phyloP scores from a whole-genome alignment of 1,284 basidiomycete genomes.

The Malassezia equina region DNA sequence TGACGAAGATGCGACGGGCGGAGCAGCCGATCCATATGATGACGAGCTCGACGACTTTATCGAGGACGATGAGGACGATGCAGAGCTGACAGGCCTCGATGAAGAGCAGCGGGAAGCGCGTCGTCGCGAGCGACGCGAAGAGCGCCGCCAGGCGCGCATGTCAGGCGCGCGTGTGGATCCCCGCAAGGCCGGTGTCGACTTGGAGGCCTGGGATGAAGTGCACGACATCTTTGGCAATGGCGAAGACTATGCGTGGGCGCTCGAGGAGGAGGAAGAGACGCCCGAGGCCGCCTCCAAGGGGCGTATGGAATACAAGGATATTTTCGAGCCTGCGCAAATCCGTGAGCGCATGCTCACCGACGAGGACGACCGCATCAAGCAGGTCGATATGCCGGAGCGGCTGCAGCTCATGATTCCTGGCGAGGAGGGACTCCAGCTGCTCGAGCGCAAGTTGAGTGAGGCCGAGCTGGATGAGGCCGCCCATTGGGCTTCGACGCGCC shows the following conservation, averaged over 20 bases:
- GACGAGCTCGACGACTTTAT: constrained; percentile 55
- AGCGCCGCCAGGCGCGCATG: constrained; percentile 33
- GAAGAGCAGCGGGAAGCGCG: constrained; percentile 59
- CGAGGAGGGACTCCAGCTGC: constrained; percentile 54
- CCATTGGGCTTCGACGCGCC: constrained; percentile 73
- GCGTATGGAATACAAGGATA: constrained; percentile 67
- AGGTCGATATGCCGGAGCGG: constrained; percentile 86
- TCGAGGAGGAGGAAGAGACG: constrained; percentile 54
- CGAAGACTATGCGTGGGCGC: constrained; percentile 88
- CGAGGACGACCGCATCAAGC: constrained; percentile 77
- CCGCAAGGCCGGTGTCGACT: constrained; percentile 30
- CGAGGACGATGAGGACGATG: constrained; percentile 63
- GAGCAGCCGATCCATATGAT: constrained; percentile 30
- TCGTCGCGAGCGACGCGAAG: constrained; percentile 58
- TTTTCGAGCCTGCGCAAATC: constrained; percentile 97
- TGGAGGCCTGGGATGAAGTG: constrained; percentile 89
- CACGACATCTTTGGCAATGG: constrained; percentile 95
- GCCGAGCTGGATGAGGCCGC: constrained; percentile 71
- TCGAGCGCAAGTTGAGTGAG: constrained; percentile 58
- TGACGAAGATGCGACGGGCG: constrained; percentile 56
- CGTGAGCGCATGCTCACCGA: constrained; percentile 80
- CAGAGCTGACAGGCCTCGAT: constrained; percentile 38
- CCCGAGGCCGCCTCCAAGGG: constrained; percentile 49
- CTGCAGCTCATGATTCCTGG: constrained; percentile 71
- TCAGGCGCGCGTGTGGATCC: constrained; percentile 58